phyloP scores from a whole-genome alignment of 164 flowering plant genomes.

The Vitis amurensis region DNA sequence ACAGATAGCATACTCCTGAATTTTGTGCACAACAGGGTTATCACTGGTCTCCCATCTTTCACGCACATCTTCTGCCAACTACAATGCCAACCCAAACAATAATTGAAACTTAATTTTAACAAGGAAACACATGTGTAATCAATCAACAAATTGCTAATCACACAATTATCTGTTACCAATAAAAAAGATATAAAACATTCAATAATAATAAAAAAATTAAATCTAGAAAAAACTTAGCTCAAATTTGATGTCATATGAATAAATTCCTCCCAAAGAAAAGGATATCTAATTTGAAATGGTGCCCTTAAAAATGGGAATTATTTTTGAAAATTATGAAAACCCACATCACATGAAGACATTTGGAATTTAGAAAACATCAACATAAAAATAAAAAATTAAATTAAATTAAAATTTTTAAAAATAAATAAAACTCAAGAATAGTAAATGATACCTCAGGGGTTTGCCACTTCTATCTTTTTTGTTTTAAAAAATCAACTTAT shows the following conservation, averaged over 20 bases:
- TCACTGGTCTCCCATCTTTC: conserved; percentile 98
- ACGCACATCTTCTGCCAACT: conserved; percentile 88
- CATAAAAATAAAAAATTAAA: background rate
- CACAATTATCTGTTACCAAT: background rate
- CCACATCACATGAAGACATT: background rate
- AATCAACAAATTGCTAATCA: background rate
- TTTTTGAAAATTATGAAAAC: background rate
- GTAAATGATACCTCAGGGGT: too few relatives aligned
- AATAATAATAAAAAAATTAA: too few relatives aligned
- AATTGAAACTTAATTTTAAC: background rate
- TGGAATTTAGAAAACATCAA: background rate
- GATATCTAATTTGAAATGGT: background rate
- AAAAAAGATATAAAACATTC: background rate
- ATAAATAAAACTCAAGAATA: too few relatives aligned
- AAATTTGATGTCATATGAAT: too few relatives aligned
- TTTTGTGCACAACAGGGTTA: conserved; percentile 87
- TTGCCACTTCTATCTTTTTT: too few relatives aligned
- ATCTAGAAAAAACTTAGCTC: too few relatives aligned
- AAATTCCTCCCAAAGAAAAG: too few relatives aligned
- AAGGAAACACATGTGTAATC: background rate
- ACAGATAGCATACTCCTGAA: conserved; percentile 70
- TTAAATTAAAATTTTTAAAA: background rate
- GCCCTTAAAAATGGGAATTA: background rate
- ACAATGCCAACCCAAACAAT: conserved; percentile 22
- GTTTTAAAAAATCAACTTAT: too few relatives aligned